A percentile compares a stretch with the other conserved stretches of the same genome.
Evolutionary conservation across 2,329 filamentous ascomycete genomes (phyloP).

Genomic region (Diaporthe citrichinensis): DNA sequence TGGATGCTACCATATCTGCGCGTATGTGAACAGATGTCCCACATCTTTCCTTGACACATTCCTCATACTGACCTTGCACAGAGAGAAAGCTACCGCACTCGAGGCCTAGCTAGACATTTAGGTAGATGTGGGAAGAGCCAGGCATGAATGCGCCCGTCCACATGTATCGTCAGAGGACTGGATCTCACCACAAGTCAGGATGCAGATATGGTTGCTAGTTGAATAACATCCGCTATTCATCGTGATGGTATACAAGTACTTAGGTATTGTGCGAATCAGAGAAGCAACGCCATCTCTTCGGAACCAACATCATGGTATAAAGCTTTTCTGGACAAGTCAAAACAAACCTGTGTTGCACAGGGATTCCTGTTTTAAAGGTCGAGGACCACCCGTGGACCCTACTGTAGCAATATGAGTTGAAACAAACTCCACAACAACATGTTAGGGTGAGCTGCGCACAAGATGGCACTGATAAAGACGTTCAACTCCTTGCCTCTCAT

Average conservation of each 20-base stretch:
- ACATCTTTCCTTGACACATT: too few relatives aligned
- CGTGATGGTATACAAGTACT: not conserved
- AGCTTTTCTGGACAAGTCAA: not conserved
- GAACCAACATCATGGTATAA: not conserved
- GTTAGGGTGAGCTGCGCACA: not conserved
- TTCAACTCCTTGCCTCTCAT: not conserved
- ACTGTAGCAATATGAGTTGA: too few relatives aligned
- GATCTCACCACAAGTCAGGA: not conserved
- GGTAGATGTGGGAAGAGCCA: not conserved
- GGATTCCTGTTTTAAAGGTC: too few relatives aligned
- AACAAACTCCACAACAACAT: not conserved
- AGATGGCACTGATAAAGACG: accelerated
- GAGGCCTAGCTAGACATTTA: not conserved
- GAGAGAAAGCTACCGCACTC: not conserved
- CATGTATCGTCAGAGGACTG: not conserved
- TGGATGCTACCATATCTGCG: slow-evolving; percentile 22
- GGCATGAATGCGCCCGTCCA: not conserved
- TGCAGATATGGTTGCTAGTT: not conserved
- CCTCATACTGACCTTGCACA: not conserved
- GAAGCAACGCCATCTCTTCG: not conserved
- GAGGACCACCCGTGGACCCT: not conserved
- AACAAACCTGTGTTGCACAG: not conserved
- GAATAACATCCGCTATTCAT: too few relatives aligned
- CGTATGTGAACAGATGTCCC: not conserved
- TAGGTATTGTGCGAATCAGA: not conserved